Percentiles rank a stretch among this genome's conserved stretches.
phyloP scores from a whole-genome alignment of 306 rosid genomes.

The Cicer yamashitae region DNA sequence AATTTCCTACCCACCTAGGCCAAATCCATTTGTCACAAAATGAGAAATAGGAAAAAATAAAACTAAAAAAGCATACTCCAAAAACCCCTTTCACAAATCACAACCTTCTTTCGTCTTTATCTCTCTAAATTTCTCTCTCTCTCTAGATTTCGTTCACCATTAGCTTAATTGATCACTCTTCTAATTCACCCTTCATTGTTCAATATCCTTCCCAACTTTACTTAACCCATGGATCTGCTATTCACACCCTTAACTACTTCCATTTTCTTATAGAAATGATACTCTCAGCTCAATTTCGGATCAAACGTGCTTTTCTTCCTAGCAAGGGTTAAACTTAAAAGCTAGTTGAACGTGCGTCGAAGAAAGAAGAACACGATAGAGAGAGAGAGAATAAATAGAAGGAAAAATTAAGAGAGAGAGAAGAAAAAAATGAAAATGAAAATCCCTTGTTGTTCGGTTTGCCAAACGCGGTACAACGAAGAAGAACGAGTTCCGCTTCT shows the following conservation, averaged over 20 bases:
- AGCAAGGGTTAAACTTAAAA: neutral
- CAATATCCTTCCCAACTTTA: conserved; percentile 35
- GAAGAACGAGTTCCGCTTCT: conserved; percentile 95
- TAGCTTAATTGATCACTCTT: conserved; percentile 51
- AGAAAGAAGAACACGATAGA: neutral
- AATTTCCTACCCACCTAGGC: conserved; percentile 52
- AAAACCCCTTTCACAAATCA: conserved; percentile 34
- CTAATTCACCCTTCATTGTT: conserved; percentile 18
- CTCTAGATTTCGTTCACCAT: conserved; percentile 52
- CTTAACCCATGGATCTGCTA: conserved; percentile 64
- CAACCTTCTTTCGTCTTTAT: conserved; percentile 25
- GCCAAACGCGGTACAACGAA: conserved; percentile 97
- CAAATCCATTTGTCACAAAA: conserved; percentile 39
- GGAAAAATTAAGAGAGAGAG: neutral
- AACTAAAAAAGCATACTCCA: conserved; percentile 9
- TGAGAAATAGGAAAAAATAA: conserved; percentile 18
- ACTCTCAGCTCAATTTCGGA: conserved; percentile 45
- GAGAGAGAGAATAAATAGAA: conserved; percentile 3
- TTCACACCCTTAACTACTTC: conserved; percentile 34
- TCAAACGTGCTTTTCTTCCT: conserved; percentile 39
- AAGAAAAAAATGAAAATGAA: conserved; percentile 72
- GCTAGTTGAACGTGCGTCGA: too few species aligned
- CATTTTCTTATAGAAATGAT: conserved; percentile 43
- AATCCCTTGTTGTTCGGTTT: conserved; percentile 94
- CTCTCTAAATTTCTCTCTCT: conserved; percentile 49